Conservation (phyloP, 306 rosid genomes). For the Medicago lupulina region DNA sequence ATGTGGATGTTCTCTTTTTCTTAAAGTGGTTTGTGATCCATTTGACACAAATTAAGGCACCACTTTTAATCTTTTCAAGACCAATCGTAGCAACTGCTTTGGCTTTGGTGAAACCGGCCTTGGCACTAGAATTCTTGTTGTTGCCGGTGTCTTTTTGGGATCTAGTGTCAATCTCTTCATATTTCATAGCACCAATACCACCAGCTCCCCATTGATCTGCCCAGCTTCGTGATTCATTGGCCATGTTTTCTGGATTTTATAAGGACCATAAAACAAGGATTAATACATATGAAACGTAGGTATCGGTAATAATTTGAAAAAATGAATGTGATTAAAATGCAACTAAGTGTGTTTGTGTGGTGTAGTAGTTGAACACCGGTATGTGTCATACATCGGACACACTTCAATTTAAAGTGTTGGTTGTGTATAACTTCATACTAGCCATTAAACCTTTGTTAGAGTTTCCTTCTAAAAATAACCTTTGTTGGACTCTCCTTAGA, state of each 20-base stretch:
- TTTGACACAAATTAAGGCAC: conserved; percentile 64
- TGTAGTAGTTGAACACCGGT: no score
- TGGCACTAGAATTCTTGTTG: conserved; percentile 62
- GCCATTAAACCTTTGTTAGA: conserved; percentile 2
- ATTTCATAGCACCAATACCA: conserved; percentile 71
- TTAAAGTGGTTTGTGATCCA: conserved; percentile 79
- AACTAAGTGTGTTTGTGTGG: no score
- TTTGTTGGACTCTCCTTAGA: no score
- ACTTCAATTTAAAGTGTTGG: no score
- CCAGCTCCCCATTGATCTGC: conserved; percentile 93
- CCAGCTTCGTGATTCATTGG: conserved; percentile 76
- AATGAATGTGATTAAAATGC: no score
- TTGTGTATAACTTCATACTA: not conserved
- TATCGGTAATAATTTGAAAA: no score
- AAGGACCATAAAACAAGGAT: conserved; percentile 2
- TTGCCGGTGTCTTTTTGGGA: conserved; percentile 49
- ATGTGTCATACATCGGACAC: no score
- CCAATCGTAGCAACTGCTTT: conserved; percentile 64
- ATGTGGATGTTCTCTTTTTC: conserved; percentile 54
- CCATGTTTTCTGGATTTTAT: conserved; percentile 50
- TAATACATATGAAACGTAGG: no score
- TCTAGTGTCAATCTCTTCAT: conserved; percentile 47
- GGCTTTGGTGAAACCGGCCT: conserved; percentile 65
- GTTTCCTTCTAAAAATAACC: no score
- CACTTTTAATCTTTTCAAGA: conserved; percentile 62